Base-by-base conservation (phyloP, 2,329 filamentous ascomycete species). In the Pseudomassariella vexata region DNA sequence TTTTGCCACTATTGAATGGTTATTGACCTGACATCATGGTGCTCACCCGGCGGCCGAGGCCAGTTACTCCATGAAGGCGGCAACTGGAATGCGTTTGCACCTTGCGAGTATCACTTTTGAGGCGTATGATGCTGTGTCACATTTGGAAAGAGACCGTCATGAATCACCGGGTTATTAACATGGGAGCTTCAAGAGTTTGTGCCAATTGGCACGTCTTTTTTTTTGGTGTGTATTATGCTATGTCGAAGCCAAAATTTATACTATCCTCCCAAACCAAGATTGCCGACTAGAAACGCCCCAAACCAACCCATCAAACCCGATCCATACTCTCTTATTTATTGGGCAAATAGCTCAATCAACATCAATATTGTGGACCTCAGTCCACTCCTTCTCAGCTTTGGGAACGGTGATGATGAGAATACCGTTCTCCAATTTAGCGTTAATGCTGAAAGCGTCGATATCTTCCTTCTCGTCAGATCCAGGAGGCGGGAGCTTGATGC, bases 391-490 rank as follows among this genome's bases (percentile, higher is more conserved):
- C 50, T 82, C 76, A 6, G 74, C 49, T 65, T 87, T 89, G 6
- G 84, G 84, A 2, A 94, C 75, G n/a, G 74, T 78, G n/a, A 94
- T 68, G 21, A 80, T 65, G 44, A 94, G 56, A 2, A 94, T 63
- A 5, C 86, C 86, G 51, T 92, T 82, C 55, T 87, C 82, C 59
- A 94, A 69, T 60, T 78, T 86, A 3, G 85, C 85, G 3, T 67
- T 71, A 49, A 92, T 90, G 16, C 60, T 66, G 29, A 80, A 70
- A 2, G 67, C 73, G 46, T 88, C 80, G 11, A 92, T 64, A 41
- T 72, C 68, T 6, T 79, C 76, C 19, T 63, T 70, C 11, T 63
- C 69, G 23, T 49, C 52, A 3, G 44, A 44, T 9, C 51, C 61
- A 10, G 34, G 52, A 25, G 56, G 70, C 26, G 70, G 73, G 17